Evolutionary conservation across 768 basidiomycete species (phyloP), one percentile per base, ranked within the genome.

Genomic region (Wakefieldia striispora): DNA sequence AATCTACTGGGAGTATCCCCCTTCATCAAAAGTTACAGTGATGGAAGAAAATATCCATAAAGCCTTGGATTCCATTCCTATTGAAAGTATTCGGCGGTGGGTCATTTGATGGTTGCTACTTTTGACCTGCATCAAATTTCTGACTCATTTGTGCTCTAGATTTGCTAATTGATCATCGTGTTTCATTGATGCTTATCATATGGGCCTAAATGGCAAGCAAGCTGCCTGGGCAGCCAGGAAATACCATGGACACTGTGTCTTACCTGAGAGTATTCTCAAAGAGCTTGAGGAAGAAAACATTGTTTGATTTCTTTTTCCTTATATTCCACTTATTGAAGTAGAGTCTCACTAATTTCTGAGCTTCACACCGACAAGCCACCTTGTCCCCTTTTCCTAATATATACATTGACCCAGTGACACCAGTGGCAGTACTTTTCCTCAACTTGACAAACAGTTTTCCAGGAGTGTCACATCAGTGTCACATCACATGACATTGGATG

Each of bases 1-100:
- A 6, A 24, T 55, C 4, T 69, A 66, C 50, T 55, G 59, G 44
- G 31, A 29, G 39, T 47, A 47, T 41, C 46, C 46, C 21, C 31
- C 33, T 8, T 40, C 31, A 49, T 34, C 57, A 38, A 47, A 20
- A 23, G 39, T 40, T 19, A 19, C 11, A 6, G 12, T 40, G 16
- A 11, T 47, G 37, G 45, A 47, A 37, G 36, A n/a, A 23, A 47
- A 47, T 17, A 26, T 47, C 24, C 16, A 29, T 29, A 27, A 24
- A 38, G 45, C 27, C 9, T 27, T 47, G 4, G 37, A 38, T 17
- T 31, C 45, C 10, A 27, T 47, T 23, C 45, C 38, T 9, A 26
- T 47, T 26, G 29, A 17, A 27, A 39, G 45, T 16, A 47, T 47
- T 37, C 27, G 38, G 24, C 27, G 20, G 45, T 40, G 31, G 40